These are phyloP conservation scores for Ganoderma multipileum DNA, from an alignment of 1,284 basidiomycete genomes.

Conservation along the genomic window DNA sequence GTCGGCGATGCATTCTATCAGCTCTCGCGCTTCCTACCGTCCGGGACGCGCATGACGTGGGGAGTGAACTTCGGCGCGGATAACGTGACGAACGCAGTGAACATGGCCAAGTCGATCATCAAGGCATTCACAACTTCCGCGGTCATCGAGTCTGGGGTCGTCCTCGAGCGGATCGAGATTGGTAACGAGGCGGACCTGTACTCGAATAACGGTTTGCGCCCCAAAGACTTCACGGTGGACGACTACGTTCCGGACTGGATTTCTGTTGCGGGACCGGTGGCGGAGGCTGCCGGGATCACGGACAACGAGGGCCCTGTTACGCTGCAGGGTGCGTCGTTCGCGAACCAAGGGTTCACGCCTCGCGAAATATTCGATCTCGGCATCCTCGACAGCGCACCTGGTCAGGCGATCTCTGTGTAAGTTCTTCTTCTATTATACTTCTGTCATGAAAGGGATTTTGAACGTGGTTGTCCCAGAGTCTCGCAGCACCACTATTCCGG, in stretches of 20 bases:
- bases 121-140: constrained; percentile 55
- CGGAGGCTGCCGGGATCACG: constrained; percentile 38
- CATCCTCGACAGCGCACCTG: constrained; percentile 41
- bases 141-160: constrained; percentile 53
- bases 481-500: constrained; percentile 71
- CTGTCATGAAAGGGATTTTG: not conserved
- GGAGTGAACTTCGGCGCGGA: constrained; percentile 69
- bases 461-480: constrained; percentile 46
- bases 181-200: constrained; percentile 71
- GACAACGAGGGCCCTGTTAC: constrained; percentile 44
- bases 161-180: constrained; percentile 30
- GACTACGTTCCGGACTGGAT: constrained; percentile 63
- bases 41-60: constrained; percentile 68
- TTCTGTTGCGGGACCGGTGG: constrained; percentile 36
- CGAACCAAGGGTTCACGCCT: constrained; percentile 63
- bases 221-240: constrained; percentile 50
- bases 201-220: constrained; percentile 53
- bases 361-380: constrained; percentile 51
- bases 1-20: constrained; percentile 68
- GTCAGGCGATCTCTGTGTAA: constrained; percentile 42
- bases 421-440: constrained; percentile 18
- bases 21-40: constrained; percentile 60
- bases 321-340: constrained; percentile 61
- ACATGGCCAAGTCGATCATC: constrained; percentile 63
- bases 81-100: constrained; percentile 63